Percentiles rank a stretch among this genome's conserved stretches.
phyloP scores from a whole-genome alignment of 805 yeast species.

The Priceomyces carsonii region DNA sequence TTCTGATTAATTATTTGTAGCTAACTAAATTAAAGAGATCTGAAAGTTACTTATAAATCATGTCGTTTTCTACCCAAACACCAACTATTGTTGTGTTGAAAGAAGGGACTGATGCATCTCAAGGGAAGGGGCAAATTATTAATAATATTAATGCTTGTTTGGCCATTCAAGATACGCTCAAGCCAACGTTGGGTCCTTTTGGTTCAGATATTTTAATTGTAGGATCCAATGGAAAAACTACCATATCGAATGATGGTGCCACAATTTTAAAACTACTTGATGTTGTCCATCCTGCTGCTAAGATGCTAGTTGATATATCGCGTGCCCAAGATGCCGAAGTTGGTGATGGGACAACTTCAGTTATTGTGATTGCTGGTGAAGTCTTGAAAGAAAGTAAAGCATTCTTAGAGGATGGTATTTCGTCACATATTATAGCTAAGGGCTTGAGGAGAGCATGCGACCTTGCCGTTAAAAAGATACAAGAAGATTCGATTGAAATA shows the following conservation, averaged over 20 bases:
- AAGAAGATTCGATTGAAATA: constrained; percentile 74
- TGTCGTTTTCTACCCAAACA: constrained; percentile 91
- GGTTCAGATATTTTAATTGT: constrained; percentile 96
- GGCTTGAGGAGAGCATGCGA: constrained; percentile 84
- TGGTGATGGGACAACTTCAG: constrained; percentile 98
- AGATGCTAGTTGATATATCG: constrained; percentile 89
- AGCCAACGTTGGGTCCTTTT: constrained; percentile 94
- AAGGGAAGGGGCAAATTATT: constrained; percentile 94
- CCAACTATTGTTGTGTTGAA: constrained; percentile 98
- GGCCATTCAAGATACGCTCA: constrained; percentile 94
- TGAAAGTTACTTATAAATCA: constrained; percentile 21
- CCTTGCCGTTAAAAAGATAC: constrained; percentile 70
- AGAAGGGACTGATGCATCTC: constrained; percentile 97
- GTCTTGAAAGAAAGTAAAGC: constrained; percentile 84
- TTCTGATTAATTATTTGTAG: constrained; percentile 2
- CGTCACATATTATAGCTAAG: constrained; percentile 83
- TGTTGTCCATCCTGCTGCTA: constrained; percentile 98
- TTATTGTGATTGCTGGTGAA: constrained; percentile 93
- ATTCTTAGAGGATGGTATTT: constrained; percentile 94
- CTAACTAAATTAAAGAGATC: constrained; percentile 4
- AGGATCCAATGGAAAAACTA: constrained; percentile 77
- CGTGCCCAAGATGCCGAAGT: constrained; percentile 98
- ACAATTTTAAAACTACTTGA: constrained; percentile 89
- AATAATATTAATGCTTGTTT: constrained; percentile 95
- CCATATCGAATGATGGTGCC: constrained; percentile 98